Evolutionary conservation across 192 early-diverging fungal species (phyloP), one percentile per base, ranked within the genome.

Genomic region (Linnemannia elongata): DNA sequence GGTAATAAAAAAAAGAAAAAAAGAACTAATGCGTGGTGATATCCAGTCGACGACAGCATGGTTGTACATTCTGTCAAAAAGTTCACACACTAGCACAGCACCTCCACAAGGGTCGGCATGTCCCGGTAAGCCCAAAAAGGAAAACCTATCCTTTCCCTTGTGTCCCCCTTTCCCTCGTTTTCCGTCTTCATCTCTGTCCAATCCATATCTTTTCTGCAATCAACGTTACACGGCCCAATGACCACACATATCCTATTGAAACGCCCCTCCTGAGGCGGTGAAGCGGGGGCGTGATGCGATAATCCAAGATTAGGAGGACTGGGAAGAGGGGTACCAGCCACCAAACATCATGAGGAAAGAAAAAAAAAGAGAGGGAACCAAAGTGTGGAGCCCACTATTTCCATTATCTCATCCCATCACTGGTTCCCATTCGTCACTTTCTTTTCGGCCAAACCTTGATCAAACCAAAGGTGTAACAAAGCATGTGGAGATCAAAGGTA

Each of bases 121-220:
- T 22, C 10, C 74, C 77, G 82, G 82, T 74, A 75, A 75, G 79
- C 82, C 82, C 27, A 84, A 84, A 75, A 69, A 84, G 82, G 82
- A 79, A 77, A 66, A 33, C 60, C 60, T 66, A 33, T 66, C 30
- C 30, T 60, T 66, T 6, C 12, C 10, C 30, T 66, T 15, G 49
- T 52, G 20, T 60, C n/a, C 55, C 55, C 55, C 55, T 8, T 55
- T 27, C 55, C 69, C 35, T 70, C n/a, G 69, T 36, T 70, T 70
- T 39, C 69, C 22, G 30, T 22, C 24, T 71, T 71, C 69, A 22
- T 42, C 69, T 41, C 69, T 41, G 69, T 22, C 69, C 69, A 41
- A 41, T 71, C 38, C 69, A 38, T 73, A 30, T 73, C n/a, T 45
- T 27, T 73, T 27, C 72, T 24, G 45, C 24, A 73, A 73, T 73